phyloP scores from a whole-genome alignment of 2,329 filamentous ascomycete genomes.

The Phoma sp. region DNA sequence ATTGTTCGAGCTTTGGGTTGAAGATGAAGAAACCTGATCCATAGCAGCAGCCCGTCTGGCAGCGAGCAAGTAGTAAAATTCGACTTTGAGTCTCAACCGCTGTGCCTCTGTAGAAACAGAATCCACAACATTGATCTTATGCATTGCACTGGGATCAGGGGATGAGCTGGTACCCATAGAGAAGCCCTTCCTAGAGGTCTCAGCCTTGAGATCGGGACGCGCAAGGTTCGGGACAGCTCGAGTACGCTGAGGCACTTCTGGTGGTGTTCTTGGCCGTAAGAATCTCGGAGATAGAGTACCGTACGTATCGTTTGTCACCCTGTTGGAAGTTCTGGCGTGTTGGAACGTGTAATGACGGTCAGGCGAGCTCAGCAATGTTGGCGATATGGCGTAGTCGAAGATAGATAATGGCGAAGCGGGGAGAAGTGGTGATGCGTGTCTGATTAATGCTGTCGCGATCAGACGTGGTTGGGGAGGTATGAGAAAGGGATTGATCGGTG shows the following conservation, averaged over 20 bases:
- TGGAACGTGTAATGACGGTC: background rate
- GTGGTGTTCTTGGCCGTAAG: background rate
- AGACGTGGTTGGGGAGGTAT: constrained; percentile 6
- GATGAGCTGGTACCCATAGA: too few relatives aligned
- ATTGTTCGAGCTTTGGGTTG: background rate
- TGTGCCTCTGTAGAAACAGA: background rate
- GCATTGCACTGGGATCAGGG: too few relatives aligned
- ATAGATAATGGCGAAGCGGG: constrained; percentile 26
- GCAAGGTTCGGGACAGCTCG: background rate
- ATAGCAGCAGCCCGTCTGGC: constrained; percentile 7
- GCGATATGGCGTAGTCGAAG: constrained; percentile 22
- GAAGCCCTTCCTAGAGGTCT: background rate
- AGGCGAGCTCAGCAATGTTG: constrained; percentile 5
- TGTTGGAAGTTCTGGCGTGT: background rate
- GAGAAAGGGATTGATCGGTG: constrained; percentile 24
- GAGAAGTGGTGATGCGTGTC: constrained; percentile 19
- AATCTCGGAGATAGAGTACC: background rate
- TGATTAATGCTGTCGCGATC: background rate
- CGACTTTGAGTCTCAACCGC: constrained; percentile 5
- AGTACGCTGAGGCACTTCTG: background rate
- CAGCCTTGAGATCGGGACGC: background rate
- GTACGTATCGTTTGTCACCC: background rate
- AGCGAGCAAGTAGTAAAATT: constrained; percentile 18
- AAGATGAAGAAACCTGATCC: background rate
- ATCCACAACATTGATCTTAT: too few relatives aligned